These are phyloP conservation scores for Acacia crassicarpa DNA, from an alignment of 306 rosid species.

Conservation along the genomic window DNA sequence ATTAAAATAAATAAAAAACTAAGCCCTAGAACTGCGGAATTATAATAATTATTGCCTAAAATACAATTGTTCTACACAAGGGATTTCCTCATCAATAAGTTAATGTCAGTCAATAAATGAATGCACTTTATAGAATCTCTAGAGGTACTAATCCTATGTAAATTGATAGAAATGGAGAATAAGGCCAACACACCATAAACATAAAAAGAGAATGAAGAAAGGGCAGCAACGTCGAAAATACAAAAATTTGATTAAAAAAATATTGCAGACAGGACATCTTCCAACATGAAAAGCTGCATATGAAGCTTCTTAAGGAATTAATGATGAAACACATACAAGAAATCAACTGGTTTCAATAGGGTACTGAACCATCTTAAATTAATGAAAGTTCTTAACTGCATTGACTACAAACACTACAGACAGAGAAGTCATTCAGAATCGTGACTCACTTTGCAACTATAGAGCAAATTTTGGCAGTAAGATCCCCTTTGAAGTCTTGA, in stretches of 20 bases:
- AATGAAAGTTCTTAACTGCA: conserved; percentile 17
- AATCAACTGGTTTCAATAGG: conserved; percentile 1
- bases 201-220: neutral
- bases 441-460: conserved; percentile 85
- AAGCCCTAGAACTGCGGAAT: neutral
- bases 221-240: conserved; percentile 7
- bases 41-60: neutral
- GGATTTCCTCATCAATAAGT: conserved; percentile 19
- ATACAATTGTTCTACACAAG: neutral
- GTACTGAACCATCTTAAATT: conserved; percentile 22
- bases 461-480: conserved; percentile 91
- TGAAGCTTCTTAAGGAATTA: conserved; percentile 2
- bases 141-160: neutral
- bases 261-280: conserved; percentile 11
- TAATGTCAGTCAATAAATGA: conserved; percentile 34
- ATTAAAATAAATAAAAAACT: neutral
- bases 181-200: neutral
- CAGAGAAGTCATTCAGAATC: conserved; percentile 17
- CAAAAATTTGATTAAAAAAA: conserved; percentile 11
- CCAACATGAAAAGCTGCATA: conserved; percentile 15
- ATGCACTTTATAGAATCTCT: conserved; percentile 29
- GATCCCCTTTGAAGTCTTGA: conserved; percentile 90
- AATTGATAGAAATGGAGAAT: conserved; percentile 19
- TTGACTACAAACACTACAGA: conserved; percentile 1
- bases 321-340: neutral